Percentiles rank a stretch among this genome's conserved stretches.
Evolutionary conservation across 371 early-diverging fungal species (phyloP).

Genomic region (Mucor indicus): DNA sequence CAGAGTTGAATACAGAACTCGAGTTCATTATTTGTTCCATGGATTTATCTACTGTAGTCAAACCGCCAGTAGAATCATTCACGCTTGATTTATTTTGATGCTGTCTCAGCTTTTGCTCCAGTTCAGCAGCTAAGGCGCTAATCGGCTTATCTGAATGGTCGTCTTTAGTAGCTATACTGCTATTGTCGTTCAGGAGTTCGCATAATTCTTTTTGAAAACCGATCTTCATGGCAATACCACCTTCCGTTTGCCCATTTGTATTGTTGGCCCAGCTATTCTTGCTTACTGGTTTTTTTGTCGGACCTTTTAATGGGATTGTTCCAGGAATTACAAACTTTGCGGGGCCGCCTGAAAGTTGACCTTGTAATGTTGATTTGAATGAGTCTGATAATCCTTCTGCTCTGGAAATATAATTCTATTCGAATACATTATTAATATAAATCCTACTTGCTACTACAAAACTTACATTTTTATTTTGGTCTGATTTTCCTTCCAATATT

Average conservation of each 20-base stretch:
- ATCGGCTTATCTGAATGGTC: constrained; percentile 35
- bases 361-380: constrained; percentile 34
- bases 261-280: too few species aligned
- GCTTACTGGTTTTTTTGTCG: too few species aligned
- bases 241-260: too few species aligned
- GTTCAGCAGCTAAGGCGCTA: constrained; percentile 35
- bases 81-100: neutral
- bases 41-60: too few species aligned
- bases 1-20: too few species aligned
- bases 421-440: too few species aligned
- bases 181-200: neutral
- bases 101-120: constrained; percentile 26
- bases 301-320: constrained; percentile 40
- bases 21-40: too few species aligned
- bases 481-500: constrained; percentile 39
- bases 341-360: constrained; percentile 33
- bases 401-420: constrained; percentile 35
- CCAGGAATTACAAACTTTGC: constrained; percentile 44
- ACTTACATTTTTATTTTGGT: constrained; percentile 14
- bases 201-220: too few species aligned
- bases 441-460: neutral
- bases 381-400: constrained; percentile 42
- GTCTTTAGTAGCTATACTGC: neutral
- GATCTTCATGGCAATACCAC: too few species aligned
- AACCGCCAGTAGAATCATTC: too few species aligned